These are phyloP conservation scores for Blepharisma stoltei DNA, from an alignment of 73 alveolate species.

Conservation along the genomic window DNA sequence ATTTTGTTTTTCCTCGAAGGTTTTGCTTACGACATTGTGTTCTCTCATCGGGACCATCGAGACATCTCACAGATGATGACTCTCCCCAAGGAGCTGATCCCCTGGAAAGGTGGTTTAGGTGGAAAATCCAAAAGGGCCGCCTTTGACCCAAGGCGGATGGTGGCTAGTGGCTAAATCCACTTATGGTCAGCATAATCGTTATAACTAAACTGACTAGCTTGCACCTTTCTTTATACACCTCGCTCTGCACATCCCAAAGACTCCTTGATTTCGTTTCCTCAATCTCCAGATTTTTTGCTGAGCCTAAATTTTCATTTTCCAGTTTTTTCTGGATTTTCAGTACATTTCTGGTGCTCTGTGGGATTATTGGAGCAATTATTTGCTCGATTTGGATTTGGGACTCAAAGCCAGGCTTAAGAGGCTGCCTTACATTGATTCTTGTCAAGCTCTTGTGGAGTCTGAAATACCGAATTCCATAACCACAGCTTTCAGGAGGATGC, in stretches of 20 bases:
- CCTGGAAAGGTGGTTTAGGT: too few species aligned
- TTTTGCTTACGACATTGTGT: too few species aligned
- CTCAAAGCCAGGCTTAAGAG: slow-evolving; percentile 47
- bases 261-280: slow-evolving; percentile 25
- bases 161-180: too few species aligned
- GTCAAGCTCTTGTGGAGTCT: slow-evolving; percentile 42
- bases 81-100: too few species aligned
- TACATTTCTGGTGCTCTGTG: slow-evolving; percentile 56
- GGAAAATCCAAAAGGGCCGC: too few species aligned
- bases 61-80: too few species aligned
- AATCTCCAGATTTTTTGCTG: not conserved
- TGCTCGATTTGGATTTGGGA: slow-evolving; percentile 38
- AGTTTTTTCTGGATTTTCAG: slow-evolving; percentile 49
- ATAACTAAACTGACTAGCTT: too few species aligned
- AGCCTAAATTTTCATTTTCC: not conserved
- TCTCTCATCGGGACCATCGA: too few species aligned
- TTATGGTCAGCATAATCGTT: too few species aligned
- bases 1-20: too few species aligned
- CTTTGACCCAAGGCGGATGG: too few species aligned
- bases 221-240: slow-evolving; percentile 52
- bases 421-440: slow-evolving; percentile 39
- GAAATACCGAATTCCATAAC: slow-evolving; percentile 56
- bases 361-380: slow-evolving; percentile 50
- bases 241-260: slow-evolving; percentile 48
- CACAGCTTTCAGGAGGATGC: slow-evolving; percentile 64